Evolutionary conservation across 2,329 filamentous ascomycete species (phyloP), one percentile per base, ranked within the genome.

Genomic region (Colletotrichum simmondsii): DNA sequence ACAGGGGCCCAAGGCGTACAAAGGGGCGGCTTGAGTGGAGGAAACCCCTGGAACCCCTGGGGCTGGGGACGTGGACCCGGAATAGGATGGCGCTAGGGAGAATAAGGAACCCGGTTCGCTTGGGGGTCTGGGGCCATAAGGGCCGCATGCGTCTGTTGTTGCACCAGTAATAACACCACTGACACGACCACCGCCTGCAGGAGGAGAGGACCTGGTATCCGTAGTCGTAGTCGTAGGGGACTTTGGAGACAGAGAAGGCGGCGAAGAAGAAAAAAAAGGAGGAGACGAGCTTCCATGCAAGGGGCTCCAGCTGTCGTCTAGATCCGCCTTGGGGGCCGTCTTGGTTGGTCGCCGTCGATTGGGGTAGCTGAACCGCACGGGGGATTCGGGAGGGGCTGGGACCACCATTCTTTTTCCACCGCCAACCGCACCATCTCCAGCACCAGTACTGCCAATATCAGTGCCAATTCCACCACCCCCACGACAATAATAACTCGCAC

Each of bases 321-420:
- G 35, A 53, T 58, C 53, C 32, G 52, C 19, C 12, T 71, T 65
- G 66, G 71, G 71, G 67, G 71, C 71, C 35, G 66, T 61, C 56
- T 65, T 73, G 19, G 37, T 42, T 42, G 71, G 71, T 26, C 71
- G 37, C 26, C 71, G 61, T 49, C 71, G 57, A 61, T 73, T 73
- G 61, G 71, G 71, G 49, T 73, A 73, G 67, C 71, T 73, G 61
- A 73, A 73, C 22, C 71, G 60, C 14, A 73, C 67, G 61, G 71
- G 71, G 58, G 71, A 73, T 6, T 65, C 66, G 35, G 71, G 71
- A 19, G 46, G 56, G 22, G 65, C 49, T 35, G 57, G 64, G 26
- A 62, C 35, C 19, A 24, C 28, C 22, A 16, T 60, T 53, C 61
- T 49, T 49, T 49, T 22, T 22, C 19, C 42, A 49, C 42, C 19